Evolutionary conservation across 192 early-diverging fungal species (phyloP).

Genomic region (Umbelopsis sp.): DNA sequence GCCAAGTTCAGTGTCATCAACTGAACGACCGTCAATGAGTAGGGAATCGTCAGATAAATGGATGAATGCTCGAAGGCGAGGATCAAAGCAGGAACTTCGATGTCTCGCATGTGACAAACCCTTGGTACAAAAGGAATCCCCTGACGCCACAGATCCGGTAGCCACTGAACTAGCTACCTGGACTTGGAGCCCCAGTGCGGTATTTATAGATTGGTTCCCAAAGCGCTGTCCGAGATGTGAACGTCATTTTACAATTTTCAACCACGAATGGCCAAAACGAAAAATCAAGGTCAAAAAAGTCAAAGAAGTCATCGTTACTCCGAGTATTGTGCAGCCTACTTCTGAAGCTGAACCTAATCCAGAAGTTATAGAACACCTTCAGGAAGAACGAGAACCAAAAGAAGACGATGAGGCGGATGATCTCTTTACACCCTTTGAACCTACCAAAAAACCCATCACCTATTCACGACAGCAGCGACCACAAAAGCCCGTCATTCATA

Average conservation of each 20-base stretch:
- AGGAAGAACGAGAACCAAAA: no score
- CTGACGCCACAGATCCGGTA: conserved; percentile 10
- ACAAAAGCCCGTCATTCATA: conserved; percentile 9
- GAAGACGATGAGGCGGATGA: not conserved
- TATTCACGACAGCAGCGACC: not conserved
- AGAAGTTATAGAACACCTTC: not conserved
- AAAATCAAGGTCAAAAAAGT: conserved; percentile 14
- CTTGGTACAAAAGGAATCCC: conserved; percentile 12
- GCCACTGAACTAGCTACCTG: conserved; percentile 30
- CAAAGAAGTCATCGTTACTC: not conserved
- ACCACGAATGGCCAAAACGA: conserved; percentile 28
- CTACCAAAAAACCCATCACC: not conserved
- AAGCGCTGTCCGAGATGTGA: conserved; percentile 34
- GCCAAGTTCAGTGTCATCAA: not conserved
- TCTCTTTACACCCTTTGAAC: not conserved
- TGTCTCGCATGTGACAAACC: conserved; percentile 30
- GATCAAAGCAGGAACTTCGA: conserved; percentile 21
- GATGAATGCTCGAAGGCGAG: conserved; percentile 4
- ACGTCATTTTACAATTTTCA: conserved; percentile 31
- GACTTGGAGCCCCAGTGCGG: conserved; percentile 33
- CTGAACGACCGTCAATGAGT: conserved; percentile 8
- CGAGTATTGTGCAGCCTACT: not conserved
- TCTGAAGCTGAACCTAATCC: not conserved
- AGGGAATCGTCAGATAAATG: not conserved
- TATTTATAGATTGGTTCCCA: conserved; percentile 22